Evolutionary conservation across 2,329 filamentous ascomycete species (phyloP).

Genomic region (Diaporthe helianthi): DNA sequence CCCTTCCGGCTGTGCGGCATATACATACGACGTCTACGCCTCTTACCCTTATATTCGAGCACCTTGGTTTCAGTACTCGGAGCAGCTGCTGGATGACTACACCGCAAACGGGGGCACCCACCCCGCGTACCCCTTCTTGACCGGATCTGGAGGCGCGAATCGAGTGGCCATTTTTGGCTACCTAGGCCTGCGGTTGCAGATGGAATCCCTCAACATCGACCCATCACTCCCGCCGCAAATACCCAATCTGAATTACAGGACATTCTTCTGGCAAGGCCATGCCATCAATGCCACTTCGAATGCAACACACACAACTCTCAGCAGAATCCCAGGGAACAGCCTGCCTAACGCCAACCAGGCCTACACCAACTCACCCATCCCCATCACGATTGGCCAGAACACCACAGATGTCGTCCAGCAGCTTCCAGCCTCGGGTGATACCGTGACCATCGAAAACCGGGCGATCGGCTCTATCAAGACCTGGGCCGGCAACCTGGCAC

Average conservation of each 20-base stretch:
- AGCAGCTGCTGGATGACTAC: constrained; percentile 33
- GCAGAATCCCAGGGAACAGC: constrained; percentile 32
- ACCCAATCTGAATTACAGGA: constrained; percentile 25
- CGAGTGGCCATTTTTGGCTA: constrained; percentile 33
- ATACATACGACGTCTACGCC: constrained; percentile 30
- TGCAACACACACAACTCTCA: constrained; percentile 43
- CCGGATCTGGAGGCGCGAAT: constrained; percentile 31
- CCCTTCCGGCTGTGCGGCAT: constrained; percentile 29
- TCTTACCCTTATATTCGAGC: constrained; percentile 30
- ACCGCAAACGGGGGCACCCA: constrained; percentile 30
- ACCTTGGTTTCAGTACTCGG: constrained; percentile 34
- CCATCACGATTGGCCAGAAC: constrained; percentile 60
- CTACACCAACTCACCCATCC: constrained; percentile 62
- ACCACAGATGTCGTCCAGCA: constrained; percentile 49
- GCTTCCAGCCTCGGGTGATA: constrained; percentile 53
- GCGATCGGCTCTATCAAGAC: constrained; percentile 61
- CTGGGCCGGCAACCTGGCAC: constrained; percentile 65
- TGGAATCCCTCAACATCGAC: constrained; percentile 31
- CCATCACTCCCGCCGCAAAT: constrained; percentile 33
- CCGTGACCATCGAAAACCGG: constrained; percentile 64
- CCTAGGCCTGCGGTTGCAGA: constrained; percentile 26
- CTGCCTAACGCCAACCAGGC: constrained; percentile 60
- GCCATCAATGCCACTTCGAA: constrained; percentile 32
- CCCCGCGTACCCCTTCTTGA: constrained; percentile 31
- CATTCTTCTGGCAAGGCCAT: constrained; percentile 34